A percentile compares a stretch with the other conserved stretches of the same genome.
Conservation (phyloP, 495 filamentous ascomycete genomes). For the Aspergillus egyptiacus region DNA sequence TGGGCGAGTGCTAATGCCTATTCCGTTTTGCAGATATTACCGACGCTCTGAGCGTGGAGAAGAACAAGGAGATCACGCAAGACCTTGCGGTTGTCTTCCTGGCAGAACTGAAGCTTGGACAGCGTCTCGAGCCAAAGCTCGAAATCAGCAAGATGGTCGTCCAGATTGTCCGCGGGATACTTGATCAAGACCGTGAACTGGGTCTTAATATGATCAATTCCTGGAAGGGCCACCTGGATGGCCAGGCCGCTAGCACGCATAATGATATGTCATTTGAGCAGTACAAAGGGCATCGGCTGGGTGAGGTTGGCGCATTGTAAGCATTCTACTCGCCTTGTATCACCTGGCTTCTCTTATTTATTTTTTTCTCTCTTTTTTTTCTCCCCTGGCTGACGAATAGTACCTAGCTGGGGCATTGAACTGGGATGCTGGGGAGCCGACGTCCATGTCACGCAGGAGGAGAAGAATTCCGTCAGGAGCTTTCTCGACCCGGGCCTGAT, state of each 20-base stretch:
- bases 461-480: neutral
- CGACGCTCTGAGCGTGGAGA: neutral
- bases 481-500: neutral
- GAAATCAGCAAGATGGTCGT: neutral
- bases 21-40: no score
- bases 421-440: neutral
- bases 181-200: neutral
- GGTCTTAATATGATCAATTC: neutral
- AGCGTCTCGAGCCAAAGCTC: neutral
- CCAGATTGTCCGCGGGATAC: neutral
- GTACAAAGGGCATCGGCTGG: neutral
- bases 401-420: neutral
- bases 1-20: no score
- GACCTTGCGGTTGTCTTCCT: neutral
- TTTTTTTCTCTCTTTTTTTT: no score
- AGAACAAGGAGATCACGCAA: neutral
- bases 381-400: no score
- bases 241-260: neutral
- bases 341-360: no score
- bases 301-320: neutral
- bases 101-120: neutral
- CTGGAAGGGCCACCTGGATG: neutral
- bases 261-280: neutral
- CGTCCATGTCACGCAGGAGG: neutral
- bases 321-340: no score